Conservation (phyloP, 345 rosid genomes). For the Atalantia buxifolia region DNA sequence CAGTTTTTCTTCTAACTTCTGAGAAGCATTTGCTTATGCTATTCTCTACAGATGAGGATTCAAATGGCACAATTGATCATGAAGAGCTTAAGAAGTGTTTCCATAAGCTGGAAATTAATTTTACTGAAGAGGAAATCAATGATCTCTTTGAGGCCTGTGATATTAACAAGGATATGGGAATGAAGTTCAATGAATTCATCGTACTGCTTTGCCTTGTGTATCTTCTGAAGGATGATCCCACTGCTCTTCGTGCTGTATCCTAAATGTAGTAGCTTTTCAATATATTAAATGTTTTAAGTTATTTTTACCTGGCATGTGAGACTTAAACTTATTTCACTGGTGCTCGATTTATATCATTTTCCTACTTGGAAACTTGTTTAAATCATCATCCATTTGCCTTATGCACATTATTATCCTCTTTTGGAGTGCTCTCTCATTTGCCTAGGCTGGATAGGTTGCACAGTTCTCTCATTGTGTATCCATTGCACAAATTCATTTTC, state of each 20-base stretch:
- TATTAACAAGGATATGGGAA: conserved; percentile 71
- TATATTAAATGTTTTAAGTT: neutral
- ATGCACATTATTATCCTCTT: neutral
- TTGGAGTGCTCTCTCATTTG: neutral
- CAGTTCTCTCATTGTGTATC: neutral
- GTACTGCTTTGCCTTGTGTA: conserved; percentile 90
- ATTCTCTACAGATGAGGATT: conserved; percentile 64
- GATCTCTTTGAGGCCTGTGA: conserved; percentile 87
- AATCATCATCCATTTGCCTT: neutral
- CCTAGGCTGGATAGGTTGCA: neutral
- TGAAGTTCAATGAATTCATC: conserved; percentile 83
- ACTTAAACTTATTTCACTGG: neutral
- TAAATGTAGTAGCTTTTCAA: neutral
- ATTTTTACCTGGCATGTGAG: conserved; percentile 1
- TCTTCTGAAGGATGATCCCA: conserved; percentile 74
- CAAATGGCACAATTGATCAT: conserved; percentile 75
- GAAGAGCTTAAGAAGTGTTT: conserved; percentile 76
- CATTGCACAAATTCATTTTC: neutral
- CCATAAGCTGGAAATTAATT: conserved; percentile 60
- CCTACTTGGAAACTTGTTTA: neutral
- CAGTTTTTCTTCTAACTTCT: neutral
- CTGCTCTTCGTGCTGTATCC: conserved; percentile 60
- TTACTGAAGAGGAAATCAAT: conserved; percentile 73
- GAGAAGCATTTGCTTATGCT: neutral
- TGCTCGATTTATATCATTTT: neutral